These are phyloP conservation scores for Aureobasidium sp. DNA, from an alignment of 2,329 filamentous ascomycete genomes.

Conservation along the genomic window DNA sequence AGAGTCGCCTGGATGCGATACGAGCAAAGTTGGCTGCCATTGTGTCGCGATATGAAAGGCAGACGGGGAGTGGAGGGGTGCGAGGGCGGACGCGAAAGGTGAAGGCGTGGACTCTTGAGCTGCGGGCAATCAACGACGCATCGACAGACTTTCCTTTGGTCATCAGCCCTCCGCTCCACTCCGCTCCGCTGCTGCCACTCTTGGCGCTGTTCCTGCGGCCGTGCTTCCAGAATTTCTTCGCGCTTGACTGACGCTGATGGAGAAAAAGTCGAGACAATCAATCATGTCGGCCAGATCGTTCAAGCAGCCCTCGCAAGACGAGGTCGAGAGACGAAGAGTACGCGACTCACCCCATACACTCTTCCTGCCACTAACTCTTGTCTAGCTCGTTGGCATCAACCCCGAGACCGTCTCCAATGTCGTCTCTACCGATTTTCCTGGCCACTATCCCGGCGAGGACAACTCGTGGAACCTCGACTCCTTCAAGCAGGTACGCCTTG, in stretches of 20 bases:
- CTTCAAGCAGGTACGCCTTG: constrained; percentile 52
- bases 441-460: constrained; percentile 84
- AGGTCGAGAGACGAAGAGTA: constrained; percentile 51
- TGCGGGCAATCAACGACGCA: constrained; percentile 9
- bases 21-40: constrained; percentile 68
- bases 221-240: constrained; percentile 9
- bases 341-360: neutral
- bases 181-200: neutral
- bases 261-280: constrained; percentile 2
- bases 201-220: neutral
- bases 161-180: neutral
- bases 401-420: constrained; percentile 86
- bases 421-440: constrained; percentile 83
- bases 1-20: constrained; percentile 63
- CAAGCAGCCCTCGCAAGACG: constrained; percentile 35
- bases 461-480: constrained; percentile 68
- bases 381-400: constrained; percentile 71
- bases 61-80: constrained; percentile 18
- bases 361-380: neutral
- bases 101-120: neutral
- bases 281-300: constrained; percentile 11
- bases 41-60: neutral
- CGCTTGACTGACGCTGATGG: neutral
- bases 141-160: constrained; percentile 1
- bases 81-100: neutral